Evolutionary conservation across 257 asterid genomes (phyloP).

Genomic region (Nicotiana attenuata): DNA sequence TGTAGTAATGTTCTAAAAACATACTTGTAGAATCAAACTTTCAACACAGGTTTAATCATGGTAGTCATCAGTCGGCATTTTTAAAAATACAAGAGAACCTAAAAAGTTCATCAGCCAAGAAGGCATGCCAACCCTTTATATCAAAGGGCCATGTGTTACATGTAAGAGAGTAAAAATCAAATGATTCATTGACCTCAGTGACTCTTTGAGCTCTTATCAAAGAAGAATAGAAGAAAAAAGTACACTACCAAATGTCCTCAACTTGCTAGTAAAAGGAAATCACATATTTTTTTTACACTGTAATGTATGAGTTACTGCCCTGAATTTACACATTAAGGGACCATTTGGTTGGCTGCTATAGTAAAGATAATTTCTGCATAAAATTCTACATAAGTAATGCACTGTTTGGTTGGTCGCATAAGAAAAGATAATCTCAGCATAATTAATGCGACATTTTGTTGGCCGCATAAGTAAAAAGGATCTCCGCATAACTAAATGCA

Average conservation of each 20-base stretch:
- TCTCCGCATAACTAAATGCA: neutral
- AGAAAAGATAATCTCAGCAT: neutral
- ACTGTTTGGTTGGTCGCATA: neutral
- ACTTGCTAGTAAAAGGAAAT: neutral
- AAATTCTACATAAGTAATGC: neutral
- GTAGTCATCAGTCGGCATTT: neutral
- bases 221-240: constrained; percentile 1
- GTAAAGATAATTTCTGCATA: neutral
- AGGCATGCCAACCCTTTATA: neutral
- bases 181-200: neutral
- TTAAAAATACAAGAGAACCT: neutral
- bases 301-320: neutral
- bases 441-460: neutral
- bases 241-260: neutral
- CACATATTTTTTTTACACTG: neutral
- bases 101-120: constrained; percentile 1
- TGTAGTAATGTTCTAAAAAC: neutral
- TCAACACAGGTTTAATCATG: neutral
- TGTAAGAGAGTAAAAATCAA: neutral
- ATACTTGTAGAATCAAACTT: constrained; percentile 2
- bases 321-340: neutral
- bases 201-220: neutral
- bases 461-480: constrained; percentile 6
- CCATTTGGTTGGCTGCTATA: neutral
- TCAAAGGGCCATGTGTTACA: neutral